A percentile compares a stretch with the other conserved stretches of the same genome.
phyloP scores from a whole-genome alignment of 2,329 filamentous ascomycete species.

The Alternaria triticimaculans region DNA sequence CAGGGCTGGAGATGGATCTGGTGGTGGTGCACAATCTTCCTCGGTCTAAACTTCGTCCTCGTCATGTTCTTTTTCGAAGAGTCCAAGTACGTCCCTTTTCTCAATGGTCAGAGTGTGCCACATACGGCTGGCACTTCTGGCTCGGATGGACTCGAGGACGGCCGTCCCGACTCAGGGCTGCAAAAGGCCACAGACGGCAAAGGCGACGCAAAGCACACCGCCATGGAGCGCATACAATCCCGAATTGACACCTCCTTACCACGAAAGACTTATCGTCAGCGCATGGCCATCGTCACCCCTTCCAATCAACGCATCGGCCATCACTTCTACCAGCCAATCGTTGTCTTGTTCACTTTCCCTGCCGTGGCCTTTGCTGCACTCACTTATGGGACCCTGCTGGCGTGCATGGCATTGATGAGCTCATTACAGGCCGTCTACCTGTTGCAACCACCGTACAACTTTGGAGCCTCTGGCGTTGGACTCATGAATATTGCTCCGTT shows the following conservation, averaged over 20 bases:
- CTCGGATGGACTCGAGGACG: neutral
- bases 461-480: conserved; percentile 47
- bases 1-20: conserved; percentile 61
- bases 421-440: conserved; percentile 49
- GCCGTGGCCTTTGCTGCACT: conserved; percentile 47
- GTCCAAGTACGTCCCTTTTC: conserved; percentile 17
- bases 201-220: conserved; percentile 4
- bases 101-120: conserved; percentile 12
- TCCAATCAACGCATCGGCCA: conserved; percentile 27
- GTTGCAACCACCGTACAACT: conserved; percentile 50
- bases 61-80: conserved; percentile 57
- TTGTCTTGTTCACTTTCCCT: conserved; percentile 49
- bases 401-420: conserved; percentile 49
- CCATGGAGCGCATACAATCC: conserved; percentile 13
- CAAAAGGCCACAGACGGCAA: conserved; percentile 3
- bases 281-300: conserved; percentile 48
- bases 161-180: neutral
- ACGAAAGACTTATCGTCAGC: conserved; percentile 53
- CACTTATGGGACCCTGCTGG: conserved; percentile 45
- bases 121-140: neutral
- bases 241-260: conserved; percentile 41
- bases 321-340: conserved; percentile 48
- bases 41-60: conserved; percentile 47
- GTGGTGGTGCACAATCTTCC: conserved; percentile 56
- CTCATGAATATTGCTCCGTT: conserved; percentile 51